A percentile compares a stretch with the other conserved stretches of the same genome.
Conservation (phyloP, 352 stramenopile genomes). For the Globisporangium radiosum region DNA sequence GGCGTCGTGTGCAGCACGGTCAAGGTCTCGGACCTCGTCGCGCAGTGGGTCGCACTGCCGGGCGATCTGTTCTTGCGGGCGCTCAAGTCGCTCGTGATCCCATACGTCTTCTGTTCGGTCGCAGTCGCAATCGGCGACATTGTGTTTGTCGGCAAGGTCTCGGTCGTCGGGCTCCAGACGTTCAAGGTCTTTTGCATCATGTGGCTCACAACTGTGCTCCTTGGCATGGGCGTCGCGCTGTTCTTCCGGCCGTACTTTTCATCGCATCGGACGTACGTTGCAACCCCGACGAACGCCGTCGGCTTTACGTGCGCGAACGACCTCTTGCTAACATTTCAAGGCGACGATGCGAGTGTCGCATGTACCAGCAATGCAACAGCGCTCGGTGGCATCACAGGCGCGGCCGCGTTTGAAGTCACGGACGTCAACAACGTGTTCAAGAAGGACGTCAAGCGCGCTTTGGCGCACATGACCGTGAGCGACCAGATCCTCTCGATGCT, state of each 20-base stretch:
- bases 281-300: constrained; percentile 24
- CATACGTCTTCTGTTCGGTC: constrained; percentile 81
- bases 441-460: constrained; percentile 27
- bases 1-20: constrained; percentile 12
- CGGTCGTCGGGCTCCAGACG: constrained; percentile 61
- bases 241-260: constrained; percentile 53
- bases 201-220: constrained; percentile 37
- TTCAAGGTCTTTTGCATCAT: constrained; percentile 51
- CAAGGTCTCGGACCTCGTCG: background rate
- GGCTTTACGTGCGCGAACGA: constrained; percentile 36
- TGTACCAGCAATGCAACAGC: constrained; percentile 15
- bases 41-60: constrained; percentile 35
- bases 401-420: constrained; percentile 28
- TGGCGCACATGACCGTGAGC: constrained; percentile 44
- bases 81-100: constrained; percentile 70
- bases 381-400: constrained; percentile 12
- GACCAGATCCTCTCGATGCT: constrained; percentile 60
- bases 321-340: constrained; percentile 12
- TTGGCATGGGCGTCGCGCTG: constrained; percentile 55
- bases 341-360: constrained; percentile 2
- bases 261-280: constrained; percentile 15
- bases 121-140: constrained; percentile 71
- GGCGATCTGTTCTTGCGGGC: constrained; percentile 72
- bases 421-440: constrained; percentile 47
- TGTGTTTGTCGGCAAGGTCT: constrained; percentile 69